phyloP scores from a whole-genome alignment of 345 rosid genomes.

The Brassica carinata region DNA sequence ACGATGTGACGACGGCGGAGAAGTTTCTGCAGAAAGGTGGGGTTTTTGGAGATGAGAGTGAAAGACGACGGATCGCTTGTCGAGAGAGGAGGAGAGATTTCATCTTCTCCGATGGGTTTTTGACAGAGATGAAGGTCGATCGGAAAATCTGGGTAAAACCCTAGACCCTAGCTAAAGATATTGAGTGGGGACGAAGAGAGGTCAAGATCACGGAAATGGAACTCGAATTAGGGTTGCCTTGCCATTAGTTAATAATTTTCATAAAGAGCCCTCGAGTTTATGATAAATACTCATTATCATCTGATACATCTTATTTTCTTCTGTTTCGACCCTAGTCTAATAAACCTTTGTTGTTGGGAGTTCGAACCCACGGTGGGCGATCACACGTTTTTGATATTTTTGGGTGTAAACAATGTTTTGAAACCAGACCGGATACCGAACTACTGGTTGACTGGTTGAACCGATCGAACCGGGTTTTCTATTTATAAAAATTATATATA shows the following conservation, averaged over 20 bases:
- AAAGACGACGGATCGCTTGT: constrained; percentile 42
- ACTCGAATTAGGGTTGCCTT: constrained; percentile 31
- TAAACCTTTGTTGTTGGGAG: too few species aligned
- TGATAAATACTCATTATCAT: background rate
- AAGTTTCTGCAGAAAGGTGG: constrained; percentile 24
- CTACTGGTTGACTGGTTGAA: too few species aligned
- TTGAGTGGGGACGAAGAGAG: background rate
- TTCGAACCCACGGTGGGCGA: too few species aligned
- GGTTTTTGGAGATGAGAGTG: constrained; percentile 36
- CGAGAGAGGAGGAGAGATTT: constrained; percentile 46
- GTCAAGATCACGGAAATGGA: constrained; percentile 29
- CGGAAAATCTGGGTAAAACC: constrained; percentile 30
- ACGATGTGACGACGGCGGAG: constrained; percentile 35
- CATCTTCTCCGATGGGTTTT: constrained; percentile 28
- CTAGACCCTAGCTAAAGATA: background rate
- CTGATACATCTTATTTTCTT: background rate
- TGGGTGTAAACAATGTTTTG: too few species aligned
- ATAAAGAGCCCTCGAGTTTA: background rate
- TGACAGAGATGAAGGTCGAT: background rate
- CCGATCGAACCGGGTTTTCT: too few species aligned
- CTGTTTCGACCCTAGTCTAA: background rate
- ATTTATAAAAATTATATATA: too few species aligned
- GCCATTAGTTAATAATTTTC: background rate
- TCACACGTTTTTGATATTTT: too few species aligned
- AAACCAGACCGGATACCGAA: too few species aligned